Percentiles rank a stretch among this genome's conserved stretches.
These are phyloP conservation scores for Chlamydomonas urium DNA, from an alignment of 139 green algal genomes.

Conservation along the genomic window DNA sequence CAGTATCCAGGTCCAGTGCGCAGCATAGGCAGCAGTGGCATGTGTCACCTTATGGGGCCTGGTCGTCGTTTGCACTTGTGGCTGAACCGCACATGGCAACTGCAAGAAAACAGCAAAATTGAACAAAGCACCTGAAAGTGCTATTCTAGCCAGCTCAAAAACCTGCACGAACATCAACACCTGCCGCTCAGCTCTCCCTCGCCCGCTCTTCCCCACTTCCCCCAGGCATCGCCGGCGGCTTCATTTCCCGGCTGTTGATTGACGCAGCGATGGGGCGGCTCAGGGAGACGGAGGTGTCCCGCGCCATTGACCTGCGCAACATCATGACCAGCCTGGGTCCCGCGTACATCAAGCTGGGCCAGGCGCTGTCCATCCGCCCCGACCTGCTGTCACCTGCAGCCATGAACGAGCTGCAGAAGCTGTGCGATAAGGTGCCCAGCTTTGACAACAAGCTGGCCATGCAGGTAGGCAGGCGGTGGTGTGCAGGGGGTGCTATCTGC, in stretches of 20 bases:
- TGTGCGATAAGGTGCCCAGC: slow-evolving; percentile 97
- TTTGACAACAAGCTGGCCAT: slow-evolving; percentile 34
- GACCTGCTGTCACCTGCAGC: slow-evolving; percentile 92
- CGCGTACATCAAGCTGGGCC: slow-evolving; percentile 98
- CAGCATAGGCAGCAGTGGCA: too few species aligned
- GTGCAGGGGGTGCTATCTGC: not conserved
- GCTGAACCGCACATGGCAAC: too few species aligned
- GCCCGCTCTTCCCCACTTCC: too few species aligned
- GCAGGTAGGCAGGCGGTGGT: slow-evolving; percentile 46
- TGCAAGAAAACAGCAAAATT: too few species aligned
- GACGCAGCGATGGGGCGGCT: slow-evolving; percentile 58
- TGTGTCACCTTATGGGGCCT: too few species aligned
- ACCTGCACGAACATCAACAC: too few species aligned
- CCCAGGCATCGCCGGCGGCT: slow-evolving; percentile 67
- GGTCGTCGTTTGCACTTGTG: too few species aligned
- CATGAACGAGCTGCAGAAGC: slow-evolving; percentile 98
- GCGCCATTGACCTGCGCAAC: slow-evolving; percentile 88
- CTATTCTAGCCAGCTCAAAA: too few species aligned
- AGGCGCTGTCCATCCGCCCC: slow-evolving; percentile 92
- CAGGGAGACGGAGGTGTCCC: slow-evolving; percentile 60
- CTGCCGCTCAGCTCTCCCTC: too few species aligned
- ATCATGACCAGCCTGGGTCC: slow-evolving; percentile 85
- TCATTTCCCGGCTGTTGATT: slow-evolving; percentile 62
- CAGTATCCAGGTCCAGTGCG: too few species aligned
- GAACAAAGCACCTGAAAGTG: too few species aligned